Evolutionary conservation across 129 eudicot genomes (phyloP).

Genomic region (Solidago caesia): DNA sequence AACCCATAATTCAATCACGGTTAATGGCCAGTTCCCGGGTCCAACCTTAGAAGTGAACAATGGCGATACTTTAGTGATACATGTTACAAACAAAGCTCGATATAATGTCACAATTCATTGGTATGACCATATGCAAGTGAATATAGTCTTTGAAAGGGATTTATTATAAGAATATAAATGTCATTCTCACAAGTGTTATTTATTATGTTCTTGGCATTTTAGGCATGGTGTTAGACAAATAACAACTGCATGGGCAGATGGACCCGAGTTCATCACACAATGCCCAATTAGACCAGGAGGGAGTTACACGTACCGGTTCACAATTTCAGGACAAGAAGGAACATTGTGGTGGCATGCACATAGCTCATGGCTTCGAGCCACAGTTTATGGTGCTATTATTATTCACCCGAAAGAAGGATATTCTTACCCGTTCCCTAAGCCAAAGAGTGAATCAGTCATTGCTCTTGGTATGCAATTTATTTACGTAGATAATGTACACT

Average conservation of each 20-base stretch:
- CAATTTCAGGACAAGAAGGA: slow-evolving; percentile 87
- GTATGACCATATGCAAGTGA: slow-evolving; percentile 31
- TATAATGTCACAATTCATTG: slow-evolving; percentile 95
- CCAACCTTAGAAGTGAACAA: slow-evolving; percentile 86
- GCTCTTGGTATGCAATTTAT: slow-evolving; percentile 55
- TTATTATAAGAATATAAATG: neutral
- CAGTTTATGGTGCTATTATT: slow-evolving; percentile 82
- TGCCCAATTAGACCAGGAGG: slow-evolving; percentile 96
- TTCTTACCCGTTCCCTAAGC: slow-evolving; percentile 82
- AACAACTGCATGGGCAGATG: slow-evolving; percentile 93
- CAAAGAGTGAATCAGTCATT: slow-evolving; percentile 66
- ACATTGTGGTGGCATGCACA: slow-evolving; percentile 99
- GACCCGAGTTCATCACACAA: slow-evolving; percentile 93
- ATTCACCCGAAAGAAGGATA: slow-evolving; percentile 75
- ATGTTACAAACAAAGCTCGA: slow-evolving; percentile 74
- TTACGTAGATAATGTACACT: neutral
- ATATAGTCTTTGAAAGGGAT: neutral
- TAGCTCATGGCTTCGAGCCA: slow-evolving; percentile 95
- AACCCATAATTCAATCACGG: slow-evolving; percentile 70
- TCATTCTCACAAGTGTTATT: neutral
- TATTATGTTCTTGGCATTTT: slow-evolving; percentile 3
- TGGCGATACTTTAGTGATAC: slow-evolving; percentile 78
- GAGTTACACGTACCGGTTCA: slow-evolving; percentile 83
- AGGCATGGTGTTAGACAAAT: slow-evolving; percentile 96
- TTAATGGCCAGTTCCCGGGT: slow-evolving; percentile 88